Conservation (phyloP, 228 moss, liverwort and hornwort genomes). For the Sphagnum fallax region DNA sequence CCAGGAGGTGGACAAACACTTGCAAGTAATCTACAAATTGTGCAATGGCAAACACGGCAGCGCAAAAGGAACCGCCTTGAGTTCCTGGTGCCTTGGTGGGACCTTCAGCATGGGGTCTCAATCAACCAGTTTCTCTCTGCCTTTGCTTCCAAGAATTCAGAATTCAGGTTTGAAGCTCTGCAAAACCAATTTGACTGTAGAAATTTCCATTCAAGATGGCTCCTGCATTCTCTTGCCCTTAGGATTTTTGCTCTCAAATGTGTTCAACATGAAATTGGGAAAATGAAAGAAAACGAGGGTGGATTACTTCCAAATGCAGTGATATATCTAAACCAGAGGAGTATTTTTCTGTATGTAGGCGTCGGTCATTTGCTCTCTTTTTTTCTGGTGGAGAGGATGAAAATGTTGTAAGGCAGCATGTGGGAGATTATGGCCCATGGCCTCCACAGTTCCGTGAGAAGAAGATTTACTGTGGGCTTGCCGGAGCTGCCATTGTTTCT, state of each 20-base stretch:
- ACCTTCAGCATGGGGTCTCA: slow-evolving; percentile 63
- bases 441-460: slow-evolving; percentile 56
- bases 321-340: background rate
- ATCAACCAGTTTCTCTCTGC: slow-evolving; percentile 53
- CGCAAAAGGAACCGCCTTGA: slow-evolving; percentile 58
- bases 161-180: slow-evolving; percentile 26
- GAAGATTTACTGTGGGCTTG: slow-evolving; percentile 42
- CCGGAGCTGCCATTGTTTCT: slow-evolving; percentile 41
- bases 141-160: slow-evolving; percentile 51
- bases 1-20: slow-evolving; percentile 55
- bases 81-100: slow-evolving; percentile 70
- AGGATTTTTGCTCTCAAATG: no score
- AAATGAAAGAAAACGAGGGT: no score
- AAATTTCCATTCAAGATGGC: no score
- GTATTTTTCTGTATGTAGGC: slow-evolving; percentile 22
- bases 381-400: slow-evolving; percentile 59
- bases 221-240: no score
- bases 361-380: slow-evolving; percentile 50
- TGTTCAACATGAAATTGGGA: no score
- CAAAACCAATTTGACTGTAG: no score
- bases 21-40: slow-evolving; percentile 44
- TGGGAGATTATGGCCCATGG: slow-evolving; percentile 48
- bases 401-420: slow-evolving; percentile 32
- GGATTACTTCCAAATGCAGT: no score
- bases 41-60: slow-evolving; percentile 64